Base-by-base conservation (phyloP, 345 rosid genomes). In the Populus deltoides region DNA sequence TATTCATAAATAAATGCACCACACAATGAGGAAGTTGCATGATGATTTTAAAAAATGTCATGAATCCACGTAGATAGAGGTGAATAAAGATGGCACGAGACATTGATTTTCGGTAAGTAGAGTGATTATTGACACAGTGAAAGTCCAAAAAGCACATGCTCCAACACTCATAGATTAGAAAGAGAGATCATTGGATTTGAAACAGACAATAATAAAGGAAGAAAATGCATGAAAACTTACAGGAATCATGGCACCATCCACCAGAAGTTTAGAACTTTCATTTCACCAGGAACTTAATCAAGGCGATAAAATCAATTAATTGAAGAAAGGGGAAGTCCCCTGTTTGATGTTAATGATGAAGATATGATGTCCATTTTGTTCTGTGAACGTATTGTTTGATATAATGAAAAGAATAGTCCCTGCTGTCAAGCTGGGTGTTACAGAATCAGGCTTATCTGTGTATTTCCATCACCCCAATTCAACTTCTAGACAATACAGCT, bases 401-500 rank as follows among this genome's bases (percentile, higher is more conserved):
- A 6, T 27, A 53, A 24, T 77, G 38, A 76, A 76, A 75, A 24
- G 68, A 68, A 36, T 68, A 35, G 35, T 55, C n/a, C 6, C 31
- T 51, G 49, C 51, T 36, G 38, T 68, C 25, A 53, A n/a, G 51
- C 71, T 35, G 66, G 24, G 79, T 67, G 11, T 57, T 76, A 49
- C 25, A 76, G 65, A 65, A 75, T 47, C 59, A 43, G 59, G n/a
- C 35, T 73, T 24, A 51, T 76, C 62, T 3, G 25, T 1, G 45
- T 38, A 20, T n/a, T 53, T 76, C 38, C 53, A 35, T 67, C 51
- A 70, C 18, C 70, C 78, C 61, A 66, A 68, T 27, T 81, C 68
- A 78, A 66, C 72, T 73, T 80, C 71, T 66, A 13, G 85, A 81
- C 71, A 91, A 70, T 67, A 85, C 69, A 36, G 90, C 86, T 66